phyloP scores from a whole-genome alignment of 192 early-diverging fungal species.

The Phycomyces nitens region DNA sequence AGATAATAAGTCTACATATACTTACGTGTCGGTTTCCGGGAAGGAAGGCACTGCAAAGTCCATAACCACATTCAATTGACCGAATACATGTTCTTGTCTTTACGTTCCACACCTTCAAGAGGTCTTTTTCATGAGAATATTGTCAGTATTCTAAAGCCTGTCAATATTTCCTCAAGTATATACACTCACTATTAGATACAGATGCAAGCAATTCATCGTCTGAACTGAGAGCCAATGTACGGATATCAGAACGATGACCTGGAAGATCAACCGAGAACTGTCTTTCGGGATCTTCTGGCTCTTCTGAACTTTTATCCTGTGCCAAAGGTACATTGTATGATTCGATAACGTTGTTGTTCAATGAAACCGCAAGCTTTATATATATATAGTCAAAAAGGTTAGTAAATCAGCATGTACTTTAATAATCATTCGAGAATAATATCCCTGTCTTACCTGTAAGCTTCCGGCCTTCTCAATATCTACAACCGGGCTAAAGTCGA shows the following conservation, averaged over 20 bases:
- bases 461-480: conserved; percentile 47
- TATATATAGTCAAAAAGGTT: not conserved
- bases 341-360: conserved; percentile 84
- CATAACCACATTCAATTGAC: conserved; percentile 89
- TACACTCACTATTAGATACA: conserved; percentile 68
- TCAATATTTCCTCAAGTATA: too few species aligned
- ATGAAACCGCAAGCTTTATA: conserved; percentile 61
- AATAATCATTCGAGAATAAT: not conserved
- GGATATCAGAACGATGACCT: conserved; percentile 90
- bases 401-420: conserved; percentile 9
- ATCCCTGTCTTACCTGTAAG: conserved; percentile 24
- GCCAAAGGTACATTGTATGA: conserved; percentile 66
- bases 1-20: not conserved
- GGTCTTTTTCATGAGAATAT: too few species aligned
- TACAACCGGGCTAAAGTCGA: conserved; percentile 62
- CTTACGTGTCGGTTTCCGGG: conserved; percentile 82
- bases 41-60: conserved; percentile 88
- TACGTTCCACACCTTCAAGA: conserved; percentile 89
- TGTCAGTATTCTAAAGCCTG: too few species aligned
- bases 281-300: conserved; percentile 65
- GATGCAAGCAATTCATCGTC: conserved; percentile 87
- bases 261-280: conserved; percentile 71
- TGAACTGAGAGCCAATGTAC: conserved; percentile 82
- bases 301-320: conserved; percentile 56
- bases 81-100: conserved; percentile 79